phyloP scores from a whole-genome alignment of 1,284 basidiomycete species.

The Acaromyces ingoldii region DNA sequence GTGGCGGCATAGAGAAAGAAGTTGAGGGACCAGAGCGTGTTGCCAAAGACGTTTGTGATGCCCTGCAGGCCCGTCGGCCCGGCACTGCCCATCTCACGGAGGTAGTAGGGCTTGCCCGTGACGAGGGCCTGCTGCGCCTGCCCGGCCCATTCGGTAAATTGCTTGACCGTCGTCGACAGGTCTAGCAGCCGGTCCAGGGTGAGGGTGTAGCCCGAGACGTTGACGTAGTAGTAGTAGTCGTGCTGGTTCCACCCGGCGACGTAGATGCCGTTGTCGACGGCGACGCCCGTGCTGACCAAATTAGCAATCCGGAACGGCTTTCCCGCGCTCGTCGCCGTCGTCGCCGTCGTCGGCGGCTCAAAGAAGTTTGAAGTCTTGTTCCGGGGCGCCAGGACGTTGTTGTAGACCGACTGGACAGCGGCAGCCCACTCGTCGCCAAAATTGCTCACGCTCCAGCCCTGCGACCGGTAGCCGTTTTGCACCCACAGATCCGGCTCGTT shows the following conservation, averaged over 20 bases:
- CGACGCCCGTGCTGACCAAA: conserved; percentile 31
- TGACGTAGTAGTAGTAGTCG: conserved; percentile 40
- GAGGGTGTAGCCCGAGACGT: conserved; percentile 22
- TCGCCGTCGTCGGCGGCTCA: conserved; percentile 36
- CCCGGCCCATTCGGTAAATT: conserved; percentile 28
- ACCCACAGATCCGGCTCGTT: conserved; percentile 40
- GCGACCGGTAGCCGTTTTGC: conserved; percentile 21
- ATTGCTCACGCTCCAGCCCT: conserved; percentile 16
- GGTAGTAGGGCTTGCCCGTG: conserved; percentile 39
- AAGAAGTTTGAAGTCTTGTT: conserved; percentile 28
- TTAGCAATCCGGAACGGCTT: conserved; percentile 31
- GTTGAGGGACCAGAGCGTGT: conserved; percentile 39
- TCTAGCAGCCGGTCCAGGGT: conserved; percentile 24
- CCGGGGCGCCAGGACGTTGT: conserved; percentile 17
- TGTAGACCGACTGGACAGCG: conserved; percentile 23
- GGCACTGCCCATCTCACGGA: conserved; percentile 38
- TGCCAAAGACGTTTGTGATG: conserved; percentile 33
- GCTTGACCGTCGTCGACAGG: conserved; percentile 19
- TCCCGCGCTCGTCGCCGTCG: conserved; percentile 31
- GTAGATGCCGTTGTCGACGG: conserved; percentile 34
- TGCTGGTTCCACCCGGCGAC: conserved; percentile 43
- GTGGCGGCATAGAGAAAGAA: conserved; percentile 40
- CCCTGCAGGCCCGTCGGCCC: conserved; percentile 34
- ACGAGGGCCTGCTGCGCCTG: conserved; percentile 24
- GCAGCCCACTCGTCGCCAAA: conserved; percentile 28